Base-by-base conservation (phyloP, 1,139 yeast species). In the Suhomyces panamericanus region DNA sequence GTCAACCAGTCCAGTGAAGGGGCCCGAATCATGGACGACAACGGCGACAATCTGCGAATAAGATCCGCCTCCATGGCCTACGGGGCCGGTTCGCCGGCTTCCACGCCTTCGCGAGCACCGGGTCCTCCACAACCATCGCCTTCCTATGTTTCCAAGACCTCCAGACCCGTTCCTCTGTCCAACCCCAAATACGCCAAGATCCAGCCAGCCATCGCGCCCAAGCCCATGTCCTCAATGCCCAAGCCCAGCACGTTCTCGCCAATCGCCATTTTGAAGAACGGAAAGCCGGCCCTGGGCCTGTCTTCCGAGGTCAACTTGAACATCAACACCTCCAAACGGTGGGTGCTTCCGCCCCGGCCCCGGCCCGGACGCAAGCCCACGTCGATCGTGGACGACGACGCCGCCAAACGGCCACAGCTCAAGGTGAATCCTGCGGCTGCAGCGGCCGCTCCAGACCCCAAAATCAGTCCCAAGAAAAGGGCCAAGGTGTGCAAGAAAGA, bases 331-430 rank as follows among this genome's bases (percentile, higher is more conserved):
- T 75, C 81, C 32, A 78, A 77, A 49, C 73, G 75, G 51, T 81
- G 87, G 87, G 82, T 81, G 2, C 62, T 81, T 35, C 87, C 86
- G 2, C 86, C 86, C 2, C 63, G 86, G 43, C 85, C 86, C 2
- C 70, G 84, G 43, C 83, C 85, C 0, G 85, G 85, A 11, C 65
- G 85, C 41, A 75, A 76, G 53, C 80, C 80, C 6, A 60, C 56
- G 6, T 53, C 58, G 24, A 39, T 31, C 9, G 12, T 32, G 7
- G 51, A 49, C 13, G 57, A 47, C 15, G 55, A 51, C 15, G 38
- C 34, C 15, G 38, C 34, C 36, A 53, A 52, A 35, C 39, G 26
- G 15, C 39, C 14, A 4, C 35, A 24, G 4, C 3, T 27, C 15
- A 40, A 35, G 30, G 26, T 31, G 8, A 24, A 29, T 11, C 9